Conservation (phyloP, 1,139 yeast species). For the Yamadazyma mexicana region DNA sequence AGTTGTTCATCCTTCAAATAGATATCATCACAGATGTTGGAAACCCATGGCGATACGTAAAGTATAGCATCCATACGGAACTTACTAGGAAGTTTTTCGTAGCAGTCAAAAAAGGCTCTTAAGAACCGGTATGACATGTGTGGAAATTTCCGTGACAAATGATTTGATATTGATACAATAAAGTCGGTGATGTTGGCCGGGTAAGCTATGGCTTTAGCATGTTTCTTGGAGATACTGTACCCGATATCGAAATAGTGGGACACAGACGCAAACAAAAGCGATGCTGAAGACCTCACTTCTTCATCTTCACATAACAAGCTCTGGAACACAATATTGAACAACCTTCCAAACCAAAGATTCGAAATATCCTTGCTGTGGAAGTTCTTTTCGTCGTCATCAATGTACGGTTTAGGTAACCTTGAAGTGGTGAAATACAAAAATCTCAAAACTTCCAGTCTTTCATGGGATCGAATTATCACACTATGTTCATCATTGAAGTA, state of each 20-base stretch:
- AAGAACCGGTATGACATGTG: conserved; percentile 63
- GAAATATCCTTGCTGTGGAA: conserved; percentile 21
- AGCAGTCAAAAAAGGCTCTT: conserved; percentile 59
- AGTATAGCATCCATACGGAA: conserved; percentile 44
- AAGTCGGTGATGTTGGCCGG: conserved; percentile 72
- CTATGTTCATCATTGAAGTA: conserved; percentile 44
- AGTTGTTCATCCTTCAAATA: conserved; percentile 50
- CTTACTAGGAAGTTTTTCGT: conserved; percentile 40
- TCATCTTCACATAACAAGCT: conserved; percentile 63
- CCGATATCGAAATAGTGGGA: conserved; percentile 61
- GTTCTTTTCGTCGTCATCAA: conserved; percentile 20
- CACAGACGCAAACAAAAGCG: conserved; percentile 62
- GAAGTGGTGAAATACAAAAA: conserved; percentile 67
- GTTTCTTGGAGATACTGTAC: conserved; percentile 57
- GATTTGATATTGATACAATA: conserved; percentile 59
- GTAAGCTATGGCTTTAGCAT: conserved; percentile 65
- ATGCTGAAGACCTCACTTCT: conserved; percentile 64
- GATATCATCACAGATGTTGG: conserved; percentile 61
- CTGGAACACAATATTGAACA: conserved; percentile 65
- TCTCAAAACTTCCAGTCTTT: conserved; percentile 67
- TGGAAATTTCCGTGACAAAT: conserved; percentile 58
- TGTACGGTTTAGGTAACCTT: conserved; percentile 37
- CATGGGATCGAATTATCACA: conserved; percentile 57
- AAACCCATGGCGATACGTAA: conserved; percentile 78
- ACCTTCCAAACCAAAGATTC: conserved; percentile 54